These are phyloP conservation scores for Fagopyrum esculentum DNA, from an alignment of 148 eudicot genomes.

Conservation along the genomic window DNA sequence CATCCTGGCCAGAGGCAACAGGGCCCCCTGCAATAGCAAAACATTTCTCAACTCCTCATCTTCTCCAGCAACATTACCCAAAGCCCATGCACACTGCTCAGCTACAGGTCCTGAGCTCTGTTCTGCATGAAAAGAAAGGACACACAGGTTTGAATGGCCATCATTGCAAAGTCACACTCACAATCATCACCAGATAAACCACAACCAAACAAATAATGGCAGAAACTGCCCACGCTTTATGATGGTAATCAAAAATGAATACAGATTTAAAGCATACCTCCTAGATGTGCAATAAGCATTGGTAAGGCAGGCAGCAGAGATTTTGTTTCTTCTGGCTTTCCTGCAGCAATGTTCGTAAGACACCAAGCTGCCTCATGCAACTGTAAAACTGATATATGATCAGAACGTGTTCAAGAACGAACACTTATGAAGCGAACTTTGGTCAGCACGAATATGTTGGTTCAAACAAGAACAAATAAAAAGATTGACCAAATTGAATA, in stretches of 20 bases:
- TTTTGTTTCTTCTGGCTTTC: slow-evolving; percentile 87
- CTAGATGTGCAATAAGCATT: slow-evolving; percentile 86
- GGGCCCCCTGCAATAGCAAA: slow-evolving; percentile 86
- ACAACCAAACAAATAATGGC: neutral
- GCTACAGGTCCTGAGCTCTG: slow-evolving; percentile 78
- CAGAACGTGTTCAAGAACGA: neutral
- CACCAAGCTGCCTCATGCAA: slow-evolving; percentile 99
- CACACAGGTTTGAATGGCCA: neutral
- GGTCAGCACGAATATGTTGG: neutral
- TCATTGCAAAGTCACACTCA: neutral
- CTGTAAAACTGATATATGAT: slow-evolving; percentile 27
- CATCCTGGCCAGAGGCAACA: slow-evolving; percentile 88
- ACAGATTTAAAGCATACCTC: slow-evolving; percentile 42
- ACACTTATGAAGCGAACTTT: neutral
- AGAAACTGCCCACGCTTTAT: neutral
- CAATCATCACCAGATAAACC: neutral
- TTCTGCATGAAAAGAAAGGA: slow-evolving; percentile 31
- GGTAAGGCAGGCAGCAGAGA: slow-evolving; percentile 91
- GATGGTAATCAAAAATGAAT: neutral
- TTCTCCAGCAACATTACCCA: slow-evolving; percentile 99
- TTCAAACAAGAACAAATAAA: neutral
- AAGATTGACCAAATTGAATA: neutral
- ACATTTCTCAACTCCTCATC: slow-evolving; percentile 82
- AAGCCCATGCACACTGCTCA: slow-evolving; percentile 99
- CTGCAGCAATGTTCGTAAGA: slow-evolving; percentile 94